phyloP scores from a whole-genome alignment of 352 stramenopile species.

The Plasmopara muralis region DNA sequence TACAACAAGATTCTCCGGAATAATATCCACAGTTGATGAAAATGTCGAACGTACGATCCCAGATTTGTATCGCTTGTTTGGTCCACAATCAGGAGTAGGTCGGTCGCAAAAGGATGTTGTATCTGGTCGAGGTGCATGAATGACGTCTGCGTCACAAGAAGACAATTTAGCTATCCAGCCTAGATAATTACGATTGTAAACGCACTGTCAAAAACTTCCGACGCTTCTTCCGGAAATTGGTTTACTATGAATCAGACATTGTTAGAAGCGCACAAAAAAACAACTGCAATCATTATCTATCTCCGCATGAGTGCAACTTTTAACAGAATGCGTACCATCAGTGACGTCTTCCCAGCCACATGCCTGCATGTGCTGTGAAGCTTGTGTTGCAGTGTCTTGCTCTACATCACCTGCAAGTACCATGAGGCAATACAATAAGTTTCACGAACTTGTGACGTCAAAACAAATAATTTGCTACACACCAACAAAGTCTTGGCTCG shows the following conservation, averaged over 20 bases:
- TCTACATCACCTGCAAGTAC: slow-evolving; percentile 14
- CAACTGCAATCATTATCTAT: background rate
- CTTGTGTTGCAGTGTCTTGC: slow-evolving; percentile 12
- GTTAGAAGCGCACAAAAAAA: slow-evolving; percentile 8
- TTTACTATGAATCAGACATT: slow-evolving; percentile 20
- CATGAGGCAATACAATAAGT: background rate
- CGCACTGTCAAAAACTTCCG: slow-evolving; percentile 67
- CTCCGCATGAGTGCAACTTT: slow-evolving; percentile 1
- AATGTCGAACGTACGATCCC: slow-evolving; percentile 6
- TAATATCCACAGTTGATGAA: background rate
- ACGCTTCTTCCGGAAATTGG: slow-evolving; percentile 48
- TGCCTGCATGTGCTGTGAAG: slow-evolving; percentile 24
- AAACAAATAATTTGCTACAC: background rate
- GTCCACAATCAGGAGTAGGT: slow-evolving; percentile 1
- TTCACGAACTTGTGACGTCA: background rate
- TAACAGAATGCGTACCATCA: slow-evolving; percentile 19
- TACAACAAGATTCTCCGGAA: slow-evolving; percentile 7
- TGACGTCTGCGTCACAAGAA: slow-evolving; percentile 34
- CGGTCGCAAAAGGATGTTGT: slow-evolving; percentile 5
- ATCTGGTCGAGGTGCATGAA: slow-evolving; percentile 35
- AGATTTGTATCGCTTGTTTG: slow-evolving; percentile 5
- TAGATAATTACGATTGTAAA: slow-evolving; percentile 13
- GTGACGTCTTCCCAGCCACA: slow-evolving; percentile 30
- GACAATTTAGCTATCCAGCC: background rate
- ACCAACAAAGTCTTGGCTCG: slow-evolving; percentile 61